A percentile compares a stretch with the other conserved stretches of the same genome.
phyloP scores from a whole-genome alignment of 495 filamentous ascomycete genomes.

The Poronia punctata region DNA sequence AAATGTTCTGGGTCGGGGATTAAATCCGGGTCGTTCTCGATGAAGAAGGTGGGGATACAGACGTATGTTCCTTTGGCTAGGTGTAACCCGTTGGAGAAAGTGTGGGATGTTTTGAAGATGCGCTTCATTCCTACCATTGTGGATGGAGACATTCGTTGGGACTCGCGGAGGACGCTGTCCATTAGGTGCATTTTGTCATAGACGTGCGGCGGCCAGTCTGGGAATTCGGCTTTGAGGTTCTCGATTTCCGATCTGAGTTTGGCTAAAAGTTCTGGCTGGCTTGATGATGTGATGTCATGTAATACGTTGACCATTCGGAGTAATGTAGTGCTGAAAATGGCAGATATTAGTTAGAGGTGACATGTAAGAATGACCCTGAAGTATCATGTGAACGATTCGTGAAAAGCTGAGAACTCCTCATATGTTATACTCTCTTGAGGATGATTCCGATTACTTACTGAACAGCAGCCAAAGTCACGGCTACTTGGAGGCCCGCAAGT shows the following conservation, averaged over 20 bases:
- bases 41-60: slow-evolving; percentile 5
- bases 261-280: not conserved
- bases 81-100: slow-evolving; percentile 8
- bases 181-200: slow-evolving; percentile 7
- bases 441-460: no score
- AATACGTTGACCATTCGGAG: slow-evolving; percentile 1
- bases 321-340: slow-evolving; percentile 7
- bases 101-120: slow-evolving; percentile 3
- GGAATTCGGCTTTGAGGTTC: not conserved
- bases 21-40: slow-evolving; percentile 15
- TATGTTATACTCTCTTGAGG: no score
- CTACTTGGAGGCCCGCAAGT: no score
- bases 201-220: not conserved
- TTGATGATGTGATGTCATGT: slow-evolving; percentile 4
- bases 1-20: slow-evolving; percentile 12
- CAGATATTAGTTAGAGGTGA: no score
- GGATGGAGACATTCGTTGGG: slow-evolving; percentile 5
- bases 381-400: no score
- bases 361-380: no score
- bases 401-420: no score
- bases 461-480: no score
- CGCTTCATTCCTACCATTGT: slow-evolving; percentile 6
- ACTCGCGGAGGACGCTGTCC: slow-evolving; percentile 11
- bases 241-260: slow-evolving; percentile 1
- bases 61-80: slow-evolving; percentile 12